phyloP scores from a whole-genome alignment of 2,329 filamentous ascomycete genomes.

The Knoxdaviesia proteae region DNA sequence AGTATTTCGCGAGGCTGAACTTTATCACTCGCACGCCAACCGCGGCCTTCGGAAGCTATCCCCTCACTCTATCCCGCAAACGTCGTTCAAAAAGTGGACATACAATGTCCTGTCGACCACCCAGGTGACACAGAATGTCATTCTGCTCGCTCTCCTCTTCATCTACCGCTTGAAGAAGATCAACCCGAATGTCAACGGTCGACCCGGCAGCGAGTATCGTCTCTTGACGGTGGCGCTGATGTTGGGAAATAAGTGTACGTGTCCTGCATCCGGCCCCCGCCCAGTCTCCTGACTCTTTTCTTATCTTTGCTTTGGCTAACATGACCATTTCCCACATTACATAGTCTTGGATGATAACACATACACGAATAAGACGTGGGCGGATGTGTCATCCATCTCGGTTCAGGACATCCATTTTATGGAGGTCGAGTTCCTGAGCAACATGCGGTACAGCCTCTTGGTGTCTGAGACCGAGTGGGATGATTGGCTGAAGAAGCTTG shows the following conservation, averaged over 20 bases:
- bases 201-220: slow-evolving; percentile 80
- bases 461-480: slow-evolving; percentile 75
- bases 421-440: slow-evolving; percentile 99
- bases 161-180: slow-evolving; percentile 82
- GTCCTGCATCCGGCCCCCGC: not conserved
- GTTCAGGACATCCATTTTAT: slow-evolving; percentile 95
- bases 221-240: slow-evolving; percentile 87
- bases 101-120: slow-evolving; percentile 78
- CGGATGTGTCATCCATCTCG: slow-evolving; percentile 84
- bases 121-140: slow-evolving; percentile 89
- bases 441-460: slow-evolving; percentile 86
- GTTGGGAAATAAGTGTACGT: slow-evolving; percentile 87
- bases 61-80: slow-evolving; percentile 52
- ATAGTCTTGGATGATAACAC: slow-evolving; percentile 90
- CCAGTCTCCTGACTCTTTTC: not conserved
- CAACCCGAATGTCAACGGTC: slow-evolving; percentile 76
- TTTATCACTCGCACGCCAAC: slow-evolving; percentile 22
- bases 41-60: slow-evolving; percentile 32
- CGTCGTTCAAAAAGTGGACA: slow-evolving; percentile 84
- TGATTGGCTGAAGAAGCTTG: slow-evolving; percentile 65
- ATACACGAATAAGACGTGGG: slow-evolving; percentile 99
- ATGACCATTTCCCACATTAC: not conserved
- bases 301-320: not conserved
- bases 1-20: slow-evolving; percentile 57
- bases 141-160: slow-evolving; percentile 74